Percentiles rank a stretch among this genome's conserved stretches.
phyloP scores from a whole-genome alignment of 139 green algal species.

The Micractinium conductrix region DNA sequence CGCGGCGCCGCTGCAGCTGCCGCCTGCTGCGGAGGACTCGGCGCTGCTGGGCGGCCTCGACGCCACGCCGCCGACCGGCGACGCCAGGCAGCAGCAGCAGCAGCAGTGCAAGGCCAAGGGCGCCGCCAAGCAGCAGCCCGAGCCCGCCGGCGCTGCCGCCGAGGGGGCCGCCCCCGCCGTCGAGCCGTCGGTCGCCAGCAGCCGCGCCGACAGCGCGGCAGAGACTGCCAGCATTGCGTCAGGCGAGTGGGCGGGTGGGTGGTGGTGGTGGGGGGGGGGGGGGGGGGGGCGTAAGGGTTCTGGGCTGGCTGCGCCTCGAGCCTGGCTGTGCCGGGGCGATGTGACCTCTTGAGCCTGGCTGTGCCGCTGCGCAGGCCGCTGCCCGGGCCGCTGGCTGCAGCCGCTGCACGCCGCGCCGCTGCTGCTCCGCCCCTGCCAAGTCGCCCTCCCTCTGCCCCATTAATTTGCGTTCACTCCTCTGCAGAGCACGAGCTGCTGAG shows the following conservation, averaged over 20 bases:
- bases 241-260: too few species aligned
- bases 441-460: background rate
- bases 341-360: too few species aligned
- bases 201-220: conserved; percentile 3
- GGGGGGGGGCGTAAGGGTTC: too few species aligned
- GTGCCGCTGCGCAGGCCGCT: too few species aligned
- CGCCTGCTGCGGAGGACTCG: background rate
- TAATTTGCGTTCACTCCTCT: background rate
- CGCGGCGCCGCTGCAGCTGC: background rate
- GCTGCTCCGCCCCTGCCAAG: background rate
- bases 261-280: too few species aligned
- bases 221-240: conserved; percentile 15
- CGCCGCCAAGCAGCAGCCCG: background rate
- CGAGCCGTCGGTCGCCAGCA: background rate
- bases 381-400: too few species aligned
- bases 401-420: too few species aligned
- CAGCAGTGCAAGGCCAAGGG: conserved; percentile 16
- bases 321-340: too few species aligned
- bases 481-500: conserved; percentile 39
- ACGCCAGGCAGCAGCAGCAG: conserved; percentile 12
- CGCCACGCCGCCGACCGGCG: background rate
- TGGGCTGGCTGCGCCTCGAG: too few species aligned
- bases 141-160: background rate
- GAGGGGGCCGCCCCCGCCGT: background rate
- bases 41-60: background rate